A percentile compares a stretch with the other conserved stretches of the same genome.
Evolutionary conservation across 768 basidiomycete genomes (phyloP).

Genomic region (Mycena vulgaris): DNA sequence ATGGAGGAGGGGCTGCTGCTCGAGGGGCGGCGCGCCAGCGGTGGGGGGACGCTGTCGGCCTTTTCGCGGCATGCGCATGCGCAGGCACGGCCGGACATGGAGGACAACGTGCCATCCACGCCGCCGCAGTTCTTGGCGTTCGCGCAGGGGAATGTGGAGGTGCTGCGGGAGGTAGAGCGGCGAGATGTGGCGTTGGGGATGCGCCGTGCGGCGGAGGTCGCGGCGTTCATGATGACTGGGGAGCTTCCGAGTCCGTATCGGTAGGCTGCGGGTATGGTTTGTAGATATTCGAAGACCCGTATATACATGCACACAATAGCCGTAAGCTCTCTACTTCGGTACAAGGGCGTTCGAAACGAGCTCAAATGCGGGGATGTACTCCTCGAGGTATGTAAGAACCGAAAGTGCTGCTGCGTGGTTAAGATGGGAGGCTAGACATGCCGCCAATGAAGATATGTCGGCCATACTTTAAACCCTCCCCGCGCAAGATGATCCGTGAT

Average conservation of each 20-base stretch:
- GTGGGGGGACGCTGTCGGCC: slow-evolving; percentile 30
- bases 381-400: too few species aligned
- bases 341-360: too few species aligned
- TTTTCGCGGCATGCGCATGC: slow-evolving; percentile 10
- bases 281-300: too few species aligned
- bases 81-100: slow-evolving; percentile 32
- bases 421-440: too few species aligned
- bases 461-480: too few species aligned
- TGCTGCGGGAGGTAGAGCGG: slow-evolving; percentile 47
- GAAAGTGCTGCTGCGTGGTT: too few species aligned
- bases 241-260: slow-evolving; percentile 18
- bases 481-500: too few species aligned
- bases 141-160: slow-evolving; percentile 37
- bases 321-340: not conserved
- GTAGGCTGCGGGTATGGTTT: too few species aligned
- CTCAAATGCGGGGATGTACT: too few species aligned
- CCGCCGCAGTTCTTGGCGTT: slow-evolving; percentile 36
- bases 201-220: slow-evolving; percentile 14
- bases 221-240: slow-evolving; percentile 14
- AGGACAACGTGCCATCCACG: slow-evolving; percentile 27
- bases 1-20: slow-evolving; percentile 53
- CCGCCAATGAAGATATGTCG: too few species aligned
- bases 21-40: slow-evolving; percentile 53
- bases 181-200: slow-evolving; percentile 20
- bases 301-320: not conserved